Percentiles rank a stretch among this genome's conserved stretches.
phyloP scores from a whole-genome alignment of 2,329 filamentous ascomycete species.

The Microsporum ferrugineum region DNA sequence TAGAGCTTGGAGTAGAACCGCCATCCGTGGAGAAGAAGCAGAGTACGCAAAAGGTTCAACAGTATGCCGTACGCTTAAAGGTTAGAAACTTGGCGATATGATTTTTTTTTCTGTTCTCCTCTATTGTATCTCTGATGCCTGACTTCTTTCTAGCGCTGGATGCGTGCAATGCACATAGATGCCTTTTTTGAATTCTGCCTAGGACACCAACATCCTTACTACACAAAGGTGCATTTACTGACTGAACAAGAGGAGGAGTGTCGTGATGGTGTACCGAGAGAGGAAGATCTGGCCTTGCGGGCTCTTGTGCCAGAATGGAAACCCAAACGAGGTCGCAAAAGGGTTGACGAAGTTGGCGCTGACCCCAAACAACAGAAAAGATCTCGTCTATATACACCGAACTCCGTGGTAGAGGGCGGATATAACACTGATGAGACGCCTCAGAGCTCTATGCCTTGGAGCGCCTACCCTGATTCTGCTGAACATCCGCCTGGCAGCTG shows the following conservation, averaged over 20 bases:
- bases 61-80: conserved; percentile 87
- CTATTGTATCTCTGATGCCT: conserved; percentile 10
- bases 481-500: conserved; percentile 31
- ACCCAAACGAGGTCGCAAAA: conserved; percentile 50
- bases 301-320: conserved; percentile 67
- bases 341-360: conserved; percentile 50
- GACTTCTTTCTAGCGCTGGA: conserved; percentile 58
- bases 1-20: conserved; percentile 77
- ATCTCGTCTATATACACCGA: conserved; percentile 45
- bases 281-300: conserved; percentile 79
- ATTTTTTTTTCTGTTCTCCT: background rate
- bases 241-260: conserved; percentile 52
- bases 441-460: conserved; percentile 36
- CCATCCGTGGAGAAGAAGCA: conserved; percentile 72
- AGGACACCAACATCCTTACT: conserved; percentile 67
- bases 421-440: background rate
- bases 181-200: conserved; percentile 88
- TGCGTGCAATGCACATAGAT: conserved; percentile 92
- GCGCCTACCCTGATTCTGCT: conserved; percentile 41
- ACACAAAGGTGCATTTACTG: conserved; percentile 58
- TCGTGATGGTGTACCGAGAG: conserved; percentile 69
- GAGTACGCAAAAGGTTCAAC: conserved; percentile 85
- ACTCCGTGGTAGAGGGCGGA: background rate
- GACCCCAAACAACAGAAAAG: conserved; percentile 47
- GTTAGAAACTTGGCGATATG: conserved; percentile 35